These are phyloP conservation scores for Pleoardoris graminearum DNA, from an alignment of 2,329 filamentous ascomycete genomes.

Conservation along the genomic window DNA sequence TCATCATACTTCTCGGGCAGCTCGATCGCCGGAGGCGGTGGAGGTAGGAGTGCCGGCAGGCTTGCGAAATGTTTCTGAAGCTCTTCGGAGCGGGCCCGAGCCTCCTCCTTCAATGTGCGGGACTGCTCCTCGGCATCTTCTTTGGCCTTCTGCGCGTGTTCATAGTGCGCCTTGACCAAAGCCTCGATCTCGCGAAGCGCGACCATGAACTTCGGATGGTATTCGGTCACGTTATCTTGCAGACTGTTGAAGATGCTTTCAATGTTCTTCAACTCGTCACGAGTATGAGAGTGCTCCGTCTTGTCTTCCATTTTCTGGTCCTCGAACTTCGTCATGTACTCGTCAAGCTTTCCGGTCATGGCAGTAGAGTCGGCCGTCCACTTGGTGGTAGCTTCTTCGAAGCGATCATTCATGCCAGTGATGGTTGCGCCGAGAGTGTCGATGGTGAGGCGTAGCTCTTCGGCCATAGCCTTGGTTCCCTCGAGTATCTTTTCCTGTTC, in stretches of 20 bases:
- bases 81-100: slow-evolving; percentile 49
- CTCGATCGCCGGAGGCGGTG: slow-evolving; percentile 53
- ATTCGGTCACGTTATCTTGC: slow-evolving; percentile 77
- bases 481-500: slow-evolving; percentile 74
- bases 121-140: slow-evolving; percentile 50
- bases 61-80: slow-evolving; percentile 47
- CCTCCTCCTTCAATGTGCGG: slow-evolving; percentile 49
- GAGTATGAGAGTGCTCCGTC: slow-evolving; percentile 79
- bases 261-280: slow-evolving; percentile 77
- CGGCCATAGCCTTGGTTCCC: slow-evolving; percentile 76
- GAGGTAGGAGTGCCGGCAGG: slow-evolving; percentile 51
- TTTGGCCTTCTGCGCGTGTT: slow-evolving; percentile 72
- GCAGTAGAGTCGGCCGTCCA: slow-evolving; percentile 86
- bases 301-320: slow-evolving; percentile 74
- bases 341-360: slow-evolving; percentile 80
- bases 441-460: slow-evolving; percentile 84
- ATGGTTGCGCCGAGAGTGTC: slow-evolving; percentile 76
- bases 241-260: slow-evolving; percentile 73
- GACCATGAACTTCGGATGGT: slow-evolving; percentile 85
- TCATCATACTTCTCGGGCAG: slow-evolving; percentile 53
- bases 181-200: slow-evolving; percentile 83
- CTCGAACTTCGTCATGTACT: slow-evolving; percentile 74
- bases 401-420: slow-evolving; percentile 57
- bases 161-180: slow-evolving; percentile 83
- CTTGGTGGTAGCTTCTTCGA: slow-evolving; percentile 83